Evolutionary conservation across 2,329 filamentous ascomycete genomes (phyloP).

Genomic region (Grosmannia huntii): DNA sequence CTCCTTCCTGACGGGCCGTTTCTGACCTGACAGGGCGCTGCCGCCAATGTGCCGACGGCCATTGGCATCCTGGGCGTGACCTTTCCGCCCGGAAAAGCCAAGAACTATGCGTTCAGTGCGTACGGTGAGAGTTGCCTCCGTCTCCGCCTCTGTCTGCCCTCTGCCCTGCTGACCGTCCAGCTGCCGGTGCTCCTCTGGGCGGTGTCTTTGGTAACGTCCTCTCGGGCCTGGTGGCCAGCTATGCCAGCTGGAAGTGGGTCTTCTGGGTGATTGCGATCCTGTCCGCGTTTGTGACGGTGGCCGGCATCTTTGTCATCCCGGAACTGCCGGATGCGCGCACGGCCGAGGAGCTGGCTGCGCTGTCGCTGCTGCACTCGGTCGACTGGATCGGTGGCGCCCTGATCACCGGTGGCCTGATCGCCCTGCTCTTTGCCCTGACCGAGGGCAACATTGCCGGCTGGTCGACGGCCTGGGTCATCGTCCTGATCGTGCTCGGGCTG

Average conservation of each 20-base stretch:
- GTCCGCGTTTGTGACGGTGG: constrained; percentile 39
- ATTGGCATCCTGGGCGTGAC: constrained; percentile 57
- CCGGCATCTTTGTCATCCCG: constrained; percentile 49
- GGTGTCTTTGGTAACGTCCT: constrained; percentile 52
- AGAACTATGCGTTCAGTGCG: constrained; percentile 55
- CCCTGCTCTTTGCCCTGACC: constrained; percentile 51
- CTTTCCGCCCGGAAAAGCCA: constrained; percentile 52
- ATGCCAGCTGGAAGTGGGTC: constrained; percentile 51
- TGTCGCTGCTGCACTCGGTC: constrained; percentile 17
- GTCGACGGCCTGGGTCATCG: constrained; percentile 46
- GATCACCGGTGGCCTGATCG: constrained; percentile 46
- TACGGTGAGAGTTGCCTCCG: constrained; percentile 29
- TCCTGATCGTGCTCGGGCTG: constrained; percentile 43
- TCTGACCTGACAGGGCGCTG: constrained; percentile 34
- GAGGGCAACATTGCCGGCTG: constrained; percentile 59
- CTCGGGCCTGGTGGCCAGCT: constrained; percentile 50
- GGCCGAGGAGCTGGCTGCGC: neutral
- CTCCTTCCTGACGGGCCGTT: neutral
- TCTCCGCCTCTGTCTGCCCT: neutral
- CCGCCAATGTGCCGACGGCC: constrained; percentile 56
- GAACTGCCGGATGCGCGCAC: constrained; percentile 10
- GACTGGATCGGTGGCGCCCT: constrained; percentile 54
- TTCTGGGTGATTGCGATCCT: constrained; percentile 53
- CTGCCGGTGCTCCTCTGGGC: constrained; percentile 50
- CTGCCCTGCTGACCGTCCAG: constrained; percentile 16